Conservation (phyloP, 371 early-diverging fungal genomes). For the Actinomucor elegans region DNA sequence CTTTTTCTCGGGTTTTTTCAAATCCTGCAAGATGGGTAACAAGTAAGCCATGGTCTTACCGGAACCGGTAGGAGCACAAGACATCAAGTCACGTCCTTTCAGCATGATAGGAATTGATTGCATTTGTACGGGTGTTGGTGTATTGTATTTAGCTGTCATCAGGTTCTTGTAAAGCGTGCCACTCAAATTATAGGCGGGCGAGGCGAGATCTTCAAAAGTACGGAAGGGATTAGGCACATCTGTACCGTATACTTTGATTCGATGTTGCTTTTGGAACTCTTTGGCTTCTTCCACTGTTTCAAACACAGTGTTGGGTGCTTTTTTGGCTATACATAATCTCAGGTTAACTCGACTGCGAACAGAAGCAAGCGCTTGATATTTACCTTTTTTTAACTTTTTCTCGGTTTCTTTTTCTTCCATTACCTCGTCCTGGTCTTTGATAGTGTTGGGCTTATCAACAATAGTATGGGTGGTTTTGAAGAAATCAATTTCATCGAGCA, state of each 20-base stretch:
- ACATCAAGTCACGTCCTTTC: slow-evolving; percentile 86
- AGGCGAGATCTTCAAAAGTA: slow-evolving; percentile 74
- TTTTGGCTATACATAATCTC: too few relatives aligned
- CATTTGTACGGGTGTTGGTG: slow-evolving; percentile 97
- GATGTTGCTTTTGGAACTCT: slow-evolving; percentile 66
- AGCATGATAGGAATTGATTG: slow-evolving; percentile 86
- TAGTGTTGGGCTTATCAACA: slow-evolving; percentile 2
- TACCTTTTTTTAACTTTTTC: background rate
- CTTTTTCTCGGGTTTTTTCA: slow-evolving; percentile 69
- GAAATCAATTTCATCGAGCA: slow-evolving; percentile 48
- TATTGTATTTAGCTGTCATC: slow-evolving; percentile 60
- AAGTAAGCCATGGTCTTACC: slow-evolving; percentile 98
- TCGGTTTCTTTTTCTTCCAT: background rate
- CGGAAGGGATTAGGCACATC: slow-evolving; percentile 87
- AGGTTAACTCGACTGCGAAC: background rate
- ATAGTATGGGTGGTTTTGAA: slow-evolving; percentile 39
- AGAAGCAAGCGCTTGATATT: background rate
- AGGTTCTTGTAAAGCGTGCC: slow-evolving; percentile 71
- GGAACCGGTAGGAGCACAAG: slow-evolving; percentile 95
- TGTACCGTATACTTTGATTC: slow-evolving; percentile 83
- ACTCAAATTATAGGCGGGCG: slow-evolving; percentile 68
- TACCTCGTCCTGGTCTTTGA: background rate
- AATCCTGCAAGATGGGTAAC: slow-evolving; percentile 87
- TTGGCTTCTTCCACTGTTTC: slow-evolving; percentile 35
- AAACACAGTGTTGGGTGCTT: slow-evolving; percentile 17